Base-by-base conservation (phyloP, 202 grass and related monocot genomes). In the Hordeum pubiflorum region DNA sequence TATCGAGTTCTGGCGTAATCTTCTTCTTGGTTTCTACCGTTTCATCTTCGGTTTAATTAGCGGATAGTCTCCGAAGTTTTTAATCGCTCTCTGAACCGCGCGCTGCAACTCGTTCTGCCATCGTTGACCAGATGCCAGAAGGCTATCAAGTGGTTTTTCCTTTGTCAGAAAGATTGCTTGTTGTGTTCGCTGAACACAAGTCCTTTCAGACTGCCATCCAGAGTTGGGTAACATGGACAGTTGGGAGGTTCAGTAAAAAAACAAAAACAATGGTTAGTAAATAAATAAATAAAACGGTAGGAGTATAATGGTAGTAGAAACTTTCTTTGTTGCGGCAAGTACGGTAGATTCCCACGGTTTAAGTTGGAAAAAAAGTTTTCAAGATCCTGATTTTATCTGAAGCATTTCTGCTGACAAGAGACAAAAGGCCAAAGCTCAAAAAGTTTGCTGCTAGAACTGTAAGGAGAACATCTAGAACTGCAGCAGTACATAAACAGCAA, bases 161-260 rank as follows among this genome's bases (percentile, higher is more conserved):
- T 27, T 13, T 46, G 33, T 14, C 21, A 83, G 34, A 72, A n/a
- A 79, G 4, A 6, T 31, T 74, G 48, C 39, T 69, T 40, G 58
- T 60, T 75, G 75, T 33, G 60, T 61, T 46, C 2, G 60, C 65
- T 48, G 44, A 74, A 77, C 65, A 4, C 4, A 41, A 80, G 38
- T 54, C 23, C 74, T 82, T 82, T 43, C 61, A 83, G 44, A 26
- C 38, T 61, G 56, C 23, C 63, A 68, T 69, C 21, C 83, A 43
- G 50, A 63, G 79, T 70, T 79, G 78, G 68, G 79, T 69, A 79
- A 83, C 74, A 89, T 67, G 41, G 78, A 74, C 79, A 61, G 48
- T 82, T 89, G 58, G 67, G 39, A 75, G 67, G 38, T 69, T 68
- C 74, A 29, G 39, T 29, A 41, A 38, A 57, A 79, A 26, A 65